Evolutionary conservation across 345 rosid genomes (phyloP), one percentile per base, ranked within the genome.

Genomic region (Gossypium herbaceum): DNA sequence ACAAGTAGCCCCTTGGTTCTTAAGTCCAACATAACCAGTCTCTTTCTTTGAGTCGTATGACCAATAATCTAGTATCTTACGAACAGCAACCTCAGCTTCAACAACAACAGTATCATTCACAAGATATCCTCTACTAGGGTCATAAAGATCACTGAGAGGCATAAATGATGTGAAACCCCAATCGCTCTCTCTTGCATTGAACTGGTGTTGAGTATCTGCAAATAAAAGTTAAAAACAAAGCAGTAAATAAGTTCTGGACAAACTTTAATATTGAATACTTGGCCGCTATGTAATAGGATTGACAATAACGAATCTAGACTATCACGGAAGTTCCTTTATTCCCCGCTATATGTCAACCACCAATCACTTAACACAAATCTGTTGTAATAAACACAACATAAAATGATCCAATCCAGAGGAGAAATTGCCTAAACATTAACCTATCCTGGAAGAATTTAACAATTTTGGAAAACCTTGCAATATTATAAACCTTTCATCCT

Each of bases 1-100:
- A 78, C 98, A 94, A 72, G 98, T 94, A 16, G 98, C 98, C 78
- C 98, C 98, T 84, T 94, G 98, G 84, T 94, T 94, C 85, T 94
- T 94, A 39, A 94, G 94, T 60, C 98, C 98, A 76, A 94, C 98
- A 85, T 85, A 94, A 41, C 98, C 98, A 22, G 98, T 94, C 87
- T 94, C 98, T 84, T 94, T 94, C 79, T 92, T 94, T 16, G 98
- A 94, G 85, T 94, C 94, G 56, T 94, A 90, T 34, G 98, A 82
- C 98, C 98, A 94, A 79, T 94, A 90, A 85, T 94, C 98, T 76
- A 86, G 74, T 81, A 88, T 80, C 83, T 88, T 91, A 71, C 95
- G 95, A 20, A 92, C 98, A 80, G 76, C 86, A 76, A 94, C 98
- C 83, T 94, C 98, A 83, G 98, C 98, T 87, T 94, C 98, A 69